These are phyloP conservation scores for Psilocybe subaeruginosa DNA, from an alignment of 768 basidiomycete species.

Conservation along the genomic window DNA sequence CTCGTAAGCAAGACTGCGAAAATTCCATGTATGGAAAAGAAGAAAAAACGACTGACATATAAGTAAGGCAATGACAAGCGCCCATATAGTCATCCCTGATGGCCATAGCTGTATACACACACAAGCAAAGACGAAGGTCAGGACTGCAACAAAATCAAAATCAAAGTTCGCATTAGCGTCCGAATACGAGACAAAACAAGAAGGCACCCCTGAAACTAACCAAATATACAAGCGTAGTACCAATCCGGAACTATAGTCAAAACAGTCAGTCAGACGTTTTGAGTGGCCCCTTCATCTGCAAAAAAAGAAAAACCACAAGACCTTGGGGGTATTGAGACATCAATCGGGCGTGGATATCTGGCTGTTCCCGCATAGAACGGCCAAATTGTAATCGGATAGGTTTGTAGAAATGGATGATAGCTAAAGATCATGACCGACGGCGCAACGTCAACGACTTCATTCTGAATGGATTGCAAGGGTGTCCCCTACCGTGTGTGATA, in stretches of 20 bases:
- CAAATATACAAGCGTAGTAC: slow-evolving; percentile 60
- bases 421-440: slow-evolving; percentile 17
- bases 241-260: slow-evolving; percentile 56
- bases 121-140: slow-evolving; percentile 64
- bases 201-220: slow-evolving; percentile 24
- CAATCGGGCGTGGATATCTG: slow-evolving; percentile 63
- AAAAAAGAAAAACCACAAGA: slow-evolving; percentile 12
- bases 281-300: background rate
- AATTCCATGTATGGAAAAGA: background rate
- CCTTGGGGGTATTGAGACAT: slow-evolving; percentile 59
- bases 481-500: slow-evolving; percentile 43
- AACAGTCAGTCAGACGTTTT: background rate
- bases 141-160: slow-evolving; percentile 25
- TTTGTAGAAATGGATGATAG: slow-evolving; percentile 58
- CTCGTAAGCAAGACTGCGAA: background rate
- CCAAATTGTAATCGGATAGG: slow-evolving; percentile 57
- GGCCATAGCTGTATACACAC: slow-evolving; percentile 66
- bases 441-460: background rate
- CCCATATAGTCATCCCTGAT: slow-evolving; percentile 73
- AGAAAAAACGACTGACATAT: slow-evolving; percentile 35
- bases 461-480: background rate
- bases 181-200: background rate
- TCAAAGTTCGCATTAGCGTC: background rate
- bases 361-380: slow-evolving; percentile 53
- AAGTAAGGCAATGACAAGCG: slow-evolving; percentile 53